Conservation (phyloP, 768 basidiomycete species). For the Postia placenta region DNA sequence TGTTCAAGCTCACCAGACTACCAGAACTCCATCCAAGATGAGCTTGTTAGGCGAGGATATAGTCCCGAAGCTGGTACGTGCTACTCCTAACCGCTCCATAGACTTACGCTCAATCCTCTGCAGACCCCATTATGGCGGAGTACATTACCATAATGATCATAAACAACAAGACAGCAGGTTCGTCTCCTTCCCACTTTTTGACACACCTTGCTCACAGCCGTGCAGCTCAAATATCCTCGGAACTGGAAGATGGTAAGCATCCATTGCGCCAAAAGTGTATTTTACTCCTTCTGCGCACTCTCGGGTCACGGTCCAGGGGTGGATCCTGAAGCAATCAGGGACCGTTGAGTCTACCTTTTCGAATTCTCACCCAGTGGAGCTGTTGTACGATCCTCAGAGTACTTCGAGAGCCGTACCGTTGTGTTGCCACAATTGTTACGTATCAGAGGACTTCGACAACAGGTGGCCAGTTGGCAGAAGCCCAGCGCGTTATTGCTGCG, state of each 20-base stretch:
- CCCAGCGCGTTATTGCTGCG: no score
- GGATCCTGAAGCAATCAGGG: no score
- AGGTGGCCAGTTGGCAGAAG: no score
- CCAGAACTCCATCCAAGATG: conserved; percentile 76
- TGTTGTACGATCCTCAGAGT: no score
- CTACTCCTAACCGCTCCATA: no score
- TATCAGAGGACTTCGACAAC: no score
- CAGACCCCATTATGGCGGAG: conserved; percentile 89
- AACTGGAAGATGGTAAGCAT: conserved; percentile 71
- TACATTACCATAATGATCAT: conserved; percentile 95
- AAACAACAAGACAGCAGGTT: conserved; percentile 80
- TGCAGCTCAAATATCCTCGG: conserved; percentile 78
- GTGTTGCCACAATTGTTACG: no score
- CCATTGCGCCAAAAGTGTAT: neutral
- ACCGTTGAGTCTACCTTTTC: no score
- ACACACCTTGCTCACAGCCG: conserved; percentile 7
- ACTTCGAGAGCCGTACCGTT: no score
- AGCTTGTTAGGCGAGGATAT: conserved; percentile 68
- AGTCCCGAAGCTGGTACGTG: conserved; percentile 68
- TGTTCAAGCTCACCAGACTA: conserved; percentile 8
- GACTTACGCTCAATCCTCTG: neutral
- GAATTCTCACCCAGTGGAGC: no score
- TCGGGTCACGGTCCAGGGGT: no score
- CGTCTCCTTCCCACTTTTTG: conserved; percentile 18
- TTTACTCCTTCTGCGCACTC: no score